Conservation (phyloP, 345 rosid genomes). For the Passiflora organensis region DNA sequence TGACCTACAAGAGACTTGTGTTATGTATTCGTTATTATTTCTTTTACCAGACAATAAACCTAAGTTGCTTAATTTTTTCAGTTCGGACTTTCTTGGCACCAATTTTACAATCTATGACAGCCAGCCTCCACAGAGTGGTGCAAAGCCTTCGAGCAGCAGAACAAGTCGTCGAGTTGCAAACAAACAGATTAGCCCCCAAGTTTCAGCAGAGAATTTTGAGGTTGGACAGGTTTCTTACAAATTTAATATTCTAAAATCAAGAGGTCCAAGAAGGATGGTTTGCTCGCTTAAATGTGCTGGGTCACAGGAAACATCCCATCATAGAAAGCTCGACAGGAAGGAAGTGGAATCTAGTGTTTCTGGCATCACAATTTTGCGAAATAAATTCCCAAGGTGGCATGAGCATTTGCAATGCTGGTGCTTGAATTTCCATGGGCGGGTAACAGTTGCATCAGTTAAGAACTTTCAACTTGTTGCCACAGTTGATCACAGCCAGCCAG, state of each 20-base stretch:
- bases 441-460: slow-evolving; percentile 89
- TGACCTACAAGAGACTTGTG: no score
- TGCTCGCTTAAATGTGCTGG: slow-evolving; percentile 57
- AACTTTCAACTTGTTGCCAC: slow-evolving; percentile 86
- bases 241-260: slow-evolving; percentile 87
- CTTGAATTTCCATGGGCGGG: slow-evolving; percentile 91
- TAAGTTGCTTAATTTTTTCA: slow-evolving; percentile 24
- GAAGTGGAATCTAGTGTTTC: slow-evolving; percentile 30
- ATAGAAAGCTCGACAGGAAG: slow-evolving; percentile 31
- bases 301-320: slow-evolving; percentile 29
- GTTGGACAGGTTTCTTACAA: slow-evolving; percentile 82
- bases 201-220: slow-evolving; percentile 83
- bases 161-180: slow-evolving; percentile 81
- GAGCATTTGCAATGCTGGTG: slow-evolving; percentile 97
- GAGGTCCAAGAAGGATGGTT: slow-evolving; percentile 97
- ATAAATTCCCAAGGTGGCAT: slow-evolving; percentile 96
- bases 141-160: slow-evolving; percentile 75
- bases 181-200: slow-evolving; percentile 92
- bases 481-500: slow-evolving; percentile 68
- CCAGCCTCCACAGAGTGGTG: slow-evolving; percentile 74
- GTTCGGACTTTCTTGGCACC: slow-evolving; percentile 95
- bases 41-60: no score
- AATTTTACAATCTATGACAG: slow-evolving; percentile 88
- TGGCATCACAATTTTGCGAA: slow-evolving; percentile 46
- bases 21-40: not conserved